Evolutionary conservation across 169 alveolate species (phyloP).

Genomic region (Neospora caninum): DNA sequence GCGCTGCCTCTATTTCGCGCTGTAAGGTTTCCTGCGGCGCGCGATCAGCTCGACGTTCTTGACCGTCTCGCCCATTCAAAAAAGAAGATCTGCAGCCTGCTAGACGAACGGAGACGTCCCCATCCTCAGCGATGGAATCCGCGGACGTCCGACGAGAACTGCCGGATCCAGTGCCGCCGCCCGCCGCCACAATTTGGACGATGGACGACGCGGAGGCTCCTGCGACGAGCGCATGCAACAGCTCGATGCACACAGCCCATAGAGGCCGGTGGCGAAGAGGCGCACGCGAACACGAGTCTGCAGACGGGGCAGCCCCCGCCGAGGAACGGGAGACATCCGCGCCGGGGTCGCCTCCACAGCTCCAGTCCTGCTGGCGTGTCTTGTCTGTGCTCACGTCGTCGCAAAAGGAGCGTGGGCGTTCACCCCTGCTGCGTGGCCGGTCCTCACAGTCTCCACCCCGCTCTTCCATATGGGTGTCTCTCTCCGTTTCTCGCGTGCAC

Average conservation of each 20-base stretch:
- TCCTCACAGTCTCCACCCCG: background rate
- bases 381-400: background rate
- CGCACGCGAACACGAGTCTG: background rate
- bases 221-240: background rate
- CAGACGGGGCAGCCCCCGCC: background rate
- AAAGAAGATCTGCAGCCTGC: background rate
- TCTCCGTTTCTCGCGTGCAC: too few species aligned
- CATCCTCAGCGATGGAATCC: background rate
- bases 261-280: background rate
- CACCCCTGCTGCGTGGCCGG: background rate
- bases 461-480: too few species aligned
- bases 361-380: background rate
- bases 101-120: background rate
- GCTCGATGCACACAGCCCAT: background rate
- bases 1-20: background rate
- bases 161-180: background rate
- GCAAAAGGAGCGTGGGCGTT: background rate
- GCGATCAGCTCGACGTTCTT: background rate
- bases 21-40: background rate
- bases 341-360: background rate
- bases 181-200: too few species aligned
- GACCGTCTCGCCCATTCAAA: background rate
- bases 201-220: background rate
- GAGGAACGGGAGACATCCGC: too few species aligned
- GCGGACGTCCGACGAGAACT: background rate